Percentiles rank a stretch among this genome's conserved stretches.
Conservation (phyloP, 805 yeast species). For the Wickerhamiella azymoides region DNA sequence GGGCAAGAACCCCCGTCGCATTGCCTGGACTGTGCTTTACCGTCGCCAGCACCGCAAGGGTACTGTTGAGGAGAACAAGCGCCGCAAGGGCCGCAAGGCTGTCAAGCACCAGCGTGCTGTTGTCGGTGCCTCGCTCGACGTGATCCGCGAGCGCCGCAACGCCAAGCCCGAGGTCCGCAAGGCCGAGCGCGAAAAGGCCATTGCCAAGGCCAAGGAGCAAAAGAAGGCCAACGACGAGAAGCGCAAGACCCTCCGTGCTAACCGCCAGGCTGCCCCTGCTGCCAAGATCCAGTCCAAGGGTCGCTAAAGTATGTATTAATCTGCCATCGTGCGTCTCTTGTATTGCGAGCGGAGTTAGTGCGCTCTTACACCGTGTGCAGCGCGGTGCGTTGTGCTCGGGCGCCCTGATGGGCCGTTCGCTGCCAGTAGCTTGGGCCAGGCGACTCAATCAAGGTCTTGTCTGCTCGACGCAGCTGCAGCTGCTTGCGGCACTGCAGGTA, state of each 20-base stretch:
- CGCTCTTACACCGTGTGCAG: too few species aligned
- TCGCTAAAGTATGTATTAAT: constrained; percentile 44
- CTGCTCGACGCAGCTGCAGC: too few species aligned
- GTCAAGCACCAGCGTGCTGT: constrained; percentile 98
- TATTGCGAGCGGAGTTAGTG: too few species aligned
- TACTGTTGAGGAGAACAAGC: constrained; percentile 93
- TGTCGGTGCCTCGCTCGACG: constrained; percentile 98
- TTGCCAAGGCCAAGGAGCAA: constrained; percentile 36
- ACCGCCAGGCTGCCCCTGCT: constrained; percentile 95
- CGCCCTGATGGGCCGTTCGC: too few species aligned
- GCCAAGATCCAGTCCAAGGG: constrained; percentile 93
- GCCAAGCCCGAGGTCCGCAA: constrained; percentile 94
- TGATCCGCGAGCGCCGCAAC: constrained; percentile 95
- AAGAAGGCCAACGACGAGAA: constrained; percentile 81
- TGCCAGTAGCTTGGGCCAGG: too few species aligned
- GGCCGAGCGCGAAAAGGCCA: constrained; percentile 90
- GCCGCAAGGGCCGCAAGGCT: constrained; percentile 94
- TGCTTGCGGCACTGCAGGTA: too few species aligned
- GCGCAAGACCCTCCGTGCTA: constrained; percentile 91
- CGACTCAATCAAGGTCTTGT: too few species aligned
- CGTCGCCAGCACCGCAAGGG: constrained; percentile 99
- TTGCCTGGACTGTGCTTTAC: constrained; percentile 98
- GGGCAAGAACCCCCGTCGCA: constrained; percentile 99
- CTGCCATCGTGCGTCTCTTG: too few species aligned
- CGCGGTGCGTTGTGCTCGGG: too few species aligned